Evolutionary conservation across 2,329 filamentous ascomycete species (phyloP).

Genomic region (Botrytis fragariae): DNA sequence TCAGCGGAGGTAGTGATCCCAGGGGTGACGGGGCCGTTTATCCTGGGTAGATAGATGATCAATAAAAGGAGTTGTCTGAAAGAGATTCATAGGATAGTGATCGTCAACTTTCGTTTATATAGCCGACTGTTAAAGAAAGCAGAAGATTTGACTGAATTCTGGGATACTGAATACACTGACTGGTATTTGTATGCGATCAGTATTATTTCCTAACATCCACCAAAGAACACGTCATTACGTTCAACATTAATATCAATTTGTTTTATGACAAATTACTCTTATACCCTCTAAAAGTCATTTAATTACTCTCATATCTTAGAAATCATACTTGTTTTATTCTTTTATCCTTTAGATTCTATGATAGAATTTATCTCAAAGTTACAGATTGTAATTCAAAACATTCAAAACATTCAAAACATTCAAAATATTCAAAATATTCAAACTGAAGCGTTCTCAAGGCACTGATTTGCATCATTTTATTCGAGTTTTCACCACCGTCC

Average conservation of each 20-base stretch:
- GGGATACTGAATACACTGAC: background rate
- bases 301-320: too few relatives aligned
- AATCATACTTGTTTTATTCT: too few relatives aligned
- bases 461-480: background rate
- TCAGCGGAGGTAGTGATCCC: conserved; percentile 85
- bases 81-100: too few relatives aligned
- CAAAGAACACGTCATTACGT: background rate
- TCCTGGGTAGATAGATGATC: conserved; percentile 40
- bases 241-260: background rate
- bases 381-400: too few relatives aligned
- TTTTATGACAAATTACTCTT: too few relatives aligned
- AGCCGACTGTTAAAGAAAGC: background rate
- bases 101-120: too few relatives aligned
- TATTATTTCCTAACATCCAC: background rate
- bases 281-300: too few relatives aligned
- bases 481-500: background rate
- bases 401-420: too few relatives aligned
- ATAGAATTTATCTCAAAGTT: too few relatives aligned
- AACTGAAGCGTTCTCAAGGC: background rate
- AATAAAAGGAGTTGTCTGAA: too few relatives aligned
- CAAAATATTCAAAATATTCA: too few relatives aligned
- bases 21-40: conserved; percentile 76
- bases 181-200: background rate
- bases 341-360: too few relatives aligned
- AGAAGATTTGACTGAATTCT: background rate